These are phyloP conservation scores for Acer saccharum DNA, from an alignment of 345 rosid genomes.

Conservation along the genomic window DNA sequence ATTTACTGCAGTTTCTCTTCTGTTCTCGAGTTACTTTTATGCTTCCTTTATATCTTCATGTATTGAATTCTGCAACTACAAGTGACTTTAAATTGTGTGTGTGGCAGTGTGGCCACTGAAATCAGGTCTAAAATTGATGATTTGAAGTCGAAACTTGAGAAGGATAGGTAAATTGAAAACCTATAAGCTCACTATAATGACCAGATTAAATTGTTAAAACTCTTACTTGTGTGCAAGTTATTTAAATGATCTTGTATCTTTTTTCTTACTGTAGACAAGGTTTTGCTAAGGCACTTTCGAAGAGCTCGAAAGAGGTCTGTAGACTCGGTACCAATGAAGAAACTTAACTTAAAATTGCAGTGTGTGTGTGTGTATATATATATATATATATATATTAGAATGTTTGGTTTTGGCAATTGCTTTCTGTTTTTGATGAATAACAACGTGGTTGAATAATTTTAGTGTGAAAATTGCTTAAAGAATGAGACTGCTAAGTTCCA, in stretches of 20 bases:
- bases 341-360: background rate
- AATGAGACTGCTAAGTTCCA: slow-evolving; percentile 66
- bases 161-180: slow-evolving; percentile 60
- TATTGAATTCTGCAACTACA: slow-evolving; percentile 3
- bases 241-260: slow-evolving; percentile 9
- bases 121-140: slow-evolving; percentile 68
- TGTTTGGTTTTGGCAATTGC: background rate
- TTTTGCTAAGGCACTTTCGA: slow-evolving; percentile 62
- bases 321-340: background rate
- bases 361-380: background rate
- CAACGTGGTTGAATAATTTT: slow-evolving; percentile 25
- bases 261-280: slow-evolving; percentile 48
- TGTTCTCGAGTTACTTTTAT: background rate
- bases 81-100: slow-evolving; percentile 12
- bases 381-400: background rate
- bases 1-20: background rate
- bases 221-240: background rate
- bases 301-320: slow-evolving; percentile 84
- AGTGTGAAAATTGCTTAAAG: slow-evolving; percentile 74
- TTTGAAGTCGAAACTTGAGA: slow-evolving; percentile 68
- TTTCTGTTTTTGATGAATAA: background rate
- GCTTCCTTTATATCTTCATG: background rate
- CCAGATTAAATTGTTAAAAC: background rate
- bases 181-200: background rate
- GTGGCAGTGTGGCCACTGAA: slow-evolving; percentile 69